Evolutionary conservation across 2,329 filamentous ascomycete genomes (phyloP).

Genomic region (Pseudogymnoascus sp.): DNA sequence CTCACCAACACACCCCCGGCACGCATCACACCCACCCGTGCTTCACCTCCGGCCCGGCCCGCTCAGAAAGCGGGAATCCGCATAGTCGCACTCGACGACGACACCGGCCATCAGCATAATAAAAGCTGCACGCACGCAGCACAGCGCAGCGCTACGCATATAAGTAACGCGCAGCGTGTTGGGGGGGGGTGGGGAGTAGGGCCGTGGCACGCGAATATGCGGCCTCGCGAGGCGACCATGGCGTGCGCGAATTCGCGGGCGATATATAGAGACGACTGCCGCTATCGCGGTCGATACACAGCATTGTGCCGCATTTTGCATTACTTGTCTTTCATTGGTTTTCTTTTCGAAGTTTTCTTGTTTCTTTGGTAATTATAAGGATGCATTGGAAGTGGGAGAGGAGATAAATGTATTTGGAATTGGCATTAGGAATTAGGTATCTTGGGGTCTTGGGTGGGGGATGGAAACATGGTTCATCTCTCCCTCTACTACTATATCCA

Average conservation of each 20-base stretch:
- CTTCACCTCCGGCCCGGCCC: neutral
- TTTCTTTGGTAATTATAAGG: neutral
- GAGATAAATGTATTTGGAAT: neutral
- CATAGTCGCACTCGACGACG: neutral
- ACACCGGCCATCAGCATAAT: neutral
- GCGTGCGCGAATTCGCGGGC: neutral
- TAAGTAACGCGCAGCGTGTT: too few relatives aligned
- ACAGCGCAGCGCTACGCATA: neutral
- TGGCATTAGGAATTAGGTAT: neutral
- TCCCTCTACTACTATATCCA: neutral
- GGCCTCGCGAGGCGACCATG: too few relatives aligned
- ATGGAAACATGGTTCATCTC: neutral
- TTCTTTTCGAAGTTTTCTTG: neutral
- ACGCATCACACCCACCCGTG: too few relatives aligned
- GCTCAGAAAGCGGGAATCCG: neutral
- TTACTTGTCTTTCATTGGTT: neutral
- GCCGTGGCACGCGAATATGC: neutral
- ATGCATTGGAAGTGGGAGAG: neutral
- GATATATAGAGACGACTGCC: neutral
- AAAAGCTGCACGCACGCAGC: neutral
- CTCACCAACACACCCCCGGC: neutral
- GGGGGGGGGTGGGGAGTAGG: too few relatives aligned
- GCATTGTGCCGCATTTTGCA: neutral
- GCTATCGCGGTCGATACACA: neutral
- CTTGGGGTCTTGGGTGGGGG: neutral